Evolutionary conservation across 768 basidiomycete genomes (phyloP), one percentile per base, ranked within the genome.

Genomic region (Agaricus blazei): DNA sequence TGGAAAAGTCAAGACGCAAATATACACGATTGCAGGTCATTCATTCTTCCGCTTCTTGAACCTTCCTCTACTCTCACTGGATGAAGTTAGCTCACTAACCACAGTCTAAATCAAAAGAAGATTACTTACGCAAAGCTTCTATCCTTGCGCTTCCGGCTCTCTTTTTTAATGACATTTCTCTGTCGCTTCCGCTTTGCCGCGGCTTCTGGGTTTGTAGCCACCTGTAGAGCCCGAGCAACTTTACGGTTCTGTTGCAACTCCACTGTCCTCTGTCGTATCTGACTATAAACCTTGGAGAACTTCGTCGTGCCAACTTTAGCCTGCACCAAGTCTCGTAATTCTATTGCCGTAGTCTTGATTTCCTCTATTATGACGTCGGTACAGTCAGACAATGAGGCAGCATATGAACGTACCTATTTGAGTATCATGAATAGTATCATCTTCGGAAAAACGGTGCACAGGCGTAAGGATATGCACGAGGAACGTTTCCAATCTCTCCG

Each of bases 301-400:
- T 80, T 83, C 7, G 88, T 88, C n/a, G 84, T 82, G 34, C 95
- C 94, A 43, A 98, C 87, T 77, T 92, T 93, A 45, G 71, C 68
- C 66, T 94, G 95, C 3, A 99, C 72, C 5, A 98, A 80, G 54
- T 94, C 93, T 59, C 91, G 88, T 24, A 98, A 72, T 68, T 99
- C 95, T 9, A 79, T 72, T 1, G 90, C 86, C 0, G 91, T 77
- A 1, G 81, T 82, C 67, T 92, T 90, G 19, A 98, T 73, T 49
- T 95, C 93, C 41, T 88, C 96, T 96, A 54, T 12, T 0, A 44
- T 29, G 24, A 12, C 29, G 36, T 36, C n/a, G n/a, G 34, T 51
- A 43, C 31, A 9, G 9, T 38, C 27, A 31, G 38, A 28, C 28
- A 51, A 27, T 27, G 43, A 12, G 8, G 14, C 24, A 44, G 28